phyloP scores from a whole-genome alignment of 2,329 filamentous ascomycete genomes.

The Diaporthe longicolla region DNA sequence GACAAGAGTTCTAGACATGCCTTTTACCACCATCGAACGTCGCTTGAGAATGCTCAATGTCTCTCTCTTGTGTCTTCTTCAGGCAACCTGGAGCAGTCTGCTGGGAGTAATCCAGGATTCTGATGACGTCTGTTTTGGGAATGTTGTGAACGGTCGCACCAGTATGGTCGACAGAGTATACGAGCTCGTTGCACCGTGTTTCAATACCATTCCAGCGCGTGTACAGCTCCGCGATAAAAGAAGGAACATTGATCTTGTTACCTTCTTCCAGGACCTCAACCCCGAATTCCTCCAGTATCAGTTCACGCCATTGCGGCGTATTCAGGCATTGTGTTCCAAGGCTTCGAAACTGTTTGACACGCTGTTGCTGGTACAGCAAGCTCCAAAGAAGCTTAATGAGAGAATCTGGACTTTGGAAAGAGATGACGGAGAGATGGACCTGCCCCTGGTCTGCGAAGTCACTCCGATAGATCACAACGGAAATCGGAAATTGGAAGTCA shows the following conservation, averaged over 20 bases:
- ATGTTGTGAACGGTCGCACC: conserved; percentile 84
- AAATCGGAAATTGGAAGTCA: conserved; percentile 68
- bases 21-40: conserved; percentile 62
- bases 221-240: conserved; percentile 63
- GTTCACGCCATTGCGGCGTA: conserved; percentile 79
- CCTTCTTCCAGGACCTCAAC: conserved; percentile 73
- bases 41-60: conserved; percentile 67
- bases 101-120: conserved; percentile 69
- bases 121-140: conserved; percentile 86
- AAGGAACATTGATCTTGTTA: conserved; percentile 71
- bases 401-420: conserved; percentile 69
- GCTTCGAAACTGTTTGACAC: conserved; percentile 80
- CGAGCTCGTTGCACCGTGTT: conserved; percentile 86
- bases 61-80: conserved; percentile 76
- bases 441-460: conserved; percentile 84
- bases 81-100: conserved; percentile 80
- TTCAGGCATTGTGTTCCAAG: conserved; percentile 69
- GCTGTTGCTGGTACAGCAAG: conserved; percentile 82
- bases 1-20: conserved; percentile 50
- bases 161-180: conserved; percentile 76
- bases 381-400: conserved; percentile 67
- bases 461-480: conserved; percentile 62
- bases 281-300: conserved; percentile 76
- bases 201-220: conserved; percentile 87
- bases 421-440: conserved; percentile 77